Evolutionary conservation across 2,329 filamentous ascomycete species (phyloP), one percentile per base, ranked within the genome.

Genomic region (Phyllosticta citrichinensis): DNA sequence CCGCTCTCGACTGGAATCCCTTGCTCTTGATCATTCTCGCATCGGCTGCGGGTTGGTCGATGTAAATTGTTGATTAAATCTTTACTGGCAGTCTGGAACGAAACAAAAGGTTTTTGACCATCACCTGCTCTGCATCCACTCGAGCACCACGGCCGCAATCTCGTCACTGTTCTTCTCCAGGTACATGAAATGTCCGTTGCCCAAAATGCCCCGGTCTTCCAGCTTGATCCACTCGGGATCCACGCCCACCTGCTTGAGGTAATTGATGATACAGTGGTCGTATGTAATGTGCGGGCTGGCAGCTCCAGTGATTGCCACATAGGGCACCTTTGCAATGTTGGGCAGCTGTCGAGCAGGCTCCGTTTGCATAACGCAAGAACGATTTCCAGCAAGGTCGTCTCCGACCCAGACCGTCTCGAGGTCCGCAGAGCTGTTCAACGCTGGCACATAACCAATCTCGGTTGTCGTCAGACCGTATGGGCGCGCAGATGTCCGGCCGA

Each of bases 171-270:
- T 83, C 65, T 71, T 75, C 70, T 83, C 81, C 35, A 83, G 66
- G 54, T 81, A 81, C 70, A 80, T 74, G 62, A 84, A 75, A 65
- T 83, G 82, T 0, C 80, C 81, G 62, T 85, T 85, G 0, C 83
- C 83, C 22, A 70, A 67, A 1, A 84, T 76, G 0, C 74, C 75
- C 1, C 71, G 61, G 0, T 78, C 68, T 0, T 71, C 75, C 53
- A 85, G 71, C 56, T 75, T 70, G 40, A 81, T 64, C 70, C 76
- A 77, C 2, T 79, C 72, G 1, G 76, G 73, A 0, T 66, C 62
- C 1, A 79, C 74, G 0, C 82, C 81, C 1, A 78, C 80, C 66
- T 68, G 67, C 64, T 65, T 63, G 56, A 68, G 61, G 61, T 66
- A 68, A 53, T 66, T 58, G 19, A 72, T 63, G 1, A 69, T 62